A percentile compares a stretch with the other conserved stretches of the same genome.
Conservation (phyloP, 306 rosid genomes). For the Fagus crenata region DNA sequence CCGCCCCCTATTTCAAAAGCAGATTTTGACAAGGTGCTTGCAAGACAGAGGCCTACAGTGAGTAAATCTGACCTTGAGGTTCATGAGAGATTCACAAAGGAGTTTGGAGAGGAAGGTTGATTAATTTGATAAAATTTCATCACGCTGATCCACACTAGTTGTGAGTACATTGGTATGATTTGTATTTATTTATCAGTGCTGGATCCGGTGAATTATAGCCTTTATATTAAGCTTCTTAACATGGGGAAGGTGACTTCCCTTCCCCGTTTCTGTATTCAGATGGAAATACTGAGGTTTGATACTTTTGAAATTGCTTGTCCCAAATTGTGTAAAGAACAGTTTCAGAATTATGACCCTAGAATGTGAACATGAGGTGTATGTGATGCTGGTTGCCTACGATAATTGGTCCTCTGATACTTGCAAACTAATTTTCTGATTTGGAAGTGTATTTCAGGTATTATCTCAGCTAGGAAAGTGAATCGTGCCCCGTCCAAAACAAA, state of each 20-base stretch:
- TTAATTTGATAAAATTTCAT: constrained; percentile 37
- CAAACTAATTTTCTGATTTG: background rate
- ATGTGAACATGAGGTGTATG: constrained; percentile 30
- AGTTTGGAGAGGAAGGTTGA: constrained; percentile 99
- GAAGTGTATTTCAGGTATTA: background rate
- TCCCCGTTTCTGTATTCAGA: constrained; percentile 41
- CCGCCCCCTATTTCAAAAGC: constrained; percentile 85
- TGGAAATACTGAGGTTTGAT: constrained; percentile 35
- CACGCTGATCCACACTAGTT: constrained; percentile 38
- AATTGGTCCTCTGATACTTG: background rate
- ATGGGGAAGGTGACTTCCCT: constrained; percentile 45
- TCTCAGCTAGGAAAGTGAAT: too few relatives aligned
- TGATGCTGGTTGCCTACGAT: constrained; percentile 20
- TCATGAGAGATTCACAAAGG: constrained; percentile 95
- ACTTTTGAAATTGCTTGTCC: constrained; percentile 37
- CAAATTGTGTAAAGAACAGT: constrained; percentile 54
- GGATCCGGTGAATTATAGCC: constrained; percentile 47
- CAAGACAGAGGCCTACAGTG: constrained; percentile 95
- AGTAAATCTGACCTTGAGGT: constrained; percentile 85
- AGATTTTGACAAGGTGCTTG: constrained; percentile 97
- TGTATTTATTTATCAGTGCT: constrained; percentile 42
- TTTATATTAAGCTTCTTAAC: constrained; percentile 29
- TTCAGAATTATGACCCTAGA: constrained; percentile 23
- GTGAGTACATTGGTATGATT: constrained; percentile 32
- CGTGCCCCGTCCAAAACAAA: too few relatives aligned